Evolutionary conservation across 2,329 filamentous ascomycete species (phyloP).

Genomic region (Ophiobolus disseminans): DNA sequence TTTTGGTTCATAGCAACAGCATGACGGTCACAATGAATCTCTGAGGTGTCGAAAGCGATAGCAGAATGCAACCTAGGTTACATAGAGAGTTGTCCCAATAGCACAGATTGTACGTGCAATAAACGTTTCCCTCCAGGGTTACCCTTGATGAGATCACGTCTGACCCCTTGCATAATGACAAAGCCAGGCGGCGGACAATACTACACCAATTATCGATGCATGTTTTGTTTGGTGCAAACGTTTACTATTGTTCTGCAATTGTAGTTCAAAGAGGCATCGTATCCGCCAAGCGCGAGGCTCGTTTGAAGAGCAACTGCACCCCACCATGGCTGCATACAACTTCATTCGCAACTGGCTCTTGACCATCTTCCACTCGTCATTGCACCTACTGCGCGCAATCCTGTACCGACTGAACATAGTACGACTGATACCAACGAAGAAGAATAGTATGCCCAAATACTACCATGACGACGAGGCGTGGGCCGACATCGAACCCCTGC

Average conservation of each 20-base stretch:
- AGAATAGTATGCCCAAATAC: conserved; percentile 35
- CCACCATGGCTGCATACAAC: conserved; percentile 23
- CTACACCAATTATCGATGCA: background rate
- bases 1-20: conserved; percentile 85
- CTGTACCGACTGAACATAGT: background rate
- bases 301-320: conserved; percentile 12
- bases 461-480: conserved; percentile 76
- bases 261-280: conserved; percentile 14
- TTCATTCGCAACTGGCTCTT: conserved; percentile 23
- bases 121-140: no score
- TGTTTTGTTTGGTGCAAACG: background rate
- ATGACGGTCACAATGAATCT: conserved; percentile 87
- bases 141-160: background rate
- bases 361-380: conserved; percentile 18
- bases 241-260: conserved; percentile 26
- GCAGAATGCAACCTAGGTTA: no score
- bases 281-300: conserved; percentile 20
- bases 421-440: background rate
- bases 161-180: background rate
- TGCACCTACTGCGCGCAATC: conserved; percentile 14
- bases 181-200: background rate
- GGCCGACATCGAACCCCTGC: conserved; percentile 84
- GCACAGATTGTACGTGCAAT: background rate
- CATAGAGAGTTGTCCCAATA: no score
- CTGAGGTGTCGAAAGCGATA: conserved; percentile 41